Base-by-base conservation (phyloP, 495 filamentous ascomycete species). In the Trichoderma gamsii region DNA sequence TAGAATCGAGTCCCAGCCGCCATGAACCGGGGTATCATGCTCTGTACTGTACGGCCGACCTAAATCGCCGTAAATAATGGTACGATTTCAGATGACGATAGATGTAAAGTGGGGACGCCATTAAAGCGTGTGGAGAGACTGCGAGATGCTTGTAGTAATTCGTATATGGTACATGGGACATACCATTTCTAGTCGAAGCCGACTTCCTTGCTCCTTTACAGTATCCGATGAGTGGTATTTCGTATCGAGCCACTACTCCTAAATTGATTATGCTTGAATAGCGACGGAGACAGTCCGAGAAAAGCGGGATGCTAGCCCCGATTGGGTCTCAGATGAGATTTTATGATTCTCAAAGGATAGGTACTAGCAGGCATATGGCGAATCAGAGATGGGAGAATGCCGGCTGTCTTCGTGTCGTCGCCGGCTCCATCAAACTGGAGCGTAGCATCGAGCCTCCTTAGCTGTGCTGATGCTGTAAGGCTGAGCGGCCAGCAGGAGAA, bases 1-100 rank as follows among this genome's bases (percentile, higher is more conserved):
- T 38, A 9, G 35, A 38, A 38, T 6, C 4, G 35, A 38, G 35
- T 38, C 35, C 35, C 35, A 38, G 35, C 35, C 35, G 35, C 7
- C 35, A 38, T 38, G 35, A 38, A 38, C 35, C 35, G 7, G 35
- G 35, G 35, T 38, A 38, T 38, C 7, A 38, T 38, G 8, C 35
- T 38, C 35, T 38, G 35, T 7, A 38, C 35, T 38, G 5, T 7
- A 38, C 35, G 3, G 25, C 56, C 25, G 25, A 61, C 56, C 23
- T 32, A 61, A 61, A 32, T 61, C 32, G 27, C 56, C 23, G 56
- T 61, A 61, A 29, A 27, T 61, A 27, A 61, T 32, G 11, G 56
- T 32, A 15, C 56, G 56, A 61, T 61, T 61, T 61, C 23, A 61
- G 27, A 52, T 52, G 49, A 52, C 18, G 49, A 21, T 23, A n/a